Conservation (phyloP, 768 basidiomycete genomes). For the Boletus huronensis region DNA sequence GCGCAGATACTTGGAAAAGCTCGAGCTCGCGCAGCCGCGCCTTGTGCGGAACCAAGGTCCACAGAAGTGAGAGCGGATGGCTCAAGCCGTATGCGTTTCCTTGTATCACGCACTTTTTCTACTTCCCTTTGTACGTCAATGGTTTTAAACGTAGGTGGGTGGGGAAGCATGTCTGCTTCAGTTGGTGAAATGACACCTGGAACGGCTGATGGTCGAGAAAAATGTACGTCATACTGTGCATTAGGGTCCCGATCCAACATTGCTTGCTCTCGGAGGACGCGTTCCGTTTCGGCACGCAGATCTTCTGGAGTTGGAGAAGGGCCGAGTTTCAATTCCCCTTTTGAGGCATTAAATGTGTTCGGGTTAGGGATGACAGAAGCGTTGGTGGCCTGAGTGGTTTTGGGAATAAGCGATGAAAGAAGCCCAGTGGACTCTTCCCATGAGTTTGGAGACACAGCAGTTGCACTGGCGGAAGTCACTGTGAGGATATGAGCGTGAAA, state of each 20-base stretch:
- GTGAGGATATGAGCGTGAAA: conserved; percentile 22
- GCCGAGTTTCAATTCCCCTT: conserved; percentile 82
- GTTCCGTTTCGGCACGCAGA: conserved; percentile 75
- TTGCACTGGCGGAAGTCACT: conserved; percentile 73
- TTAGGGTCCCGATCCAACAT: conserved; percentile 68
- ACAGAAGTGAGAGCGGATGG: conserved; percentile 58
- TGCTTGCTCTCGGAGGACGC: conserved; percentile 76
- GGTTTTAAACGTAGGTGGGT: conserved; percentile 78
- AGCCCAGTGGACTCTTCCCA: conserved; percentile 90
- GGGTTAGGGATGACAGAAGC: conserved; percentile 50
- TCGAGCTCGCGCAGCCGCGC: conserved; percentile 47
- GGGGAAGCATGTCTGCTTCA: conserved; percentile 72
- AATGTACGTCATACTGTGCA: conserved; percentile 62
- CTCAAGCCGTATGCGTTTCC: conserved; percentile 90
- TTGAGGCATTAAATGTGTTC: conserved; percentile 70
- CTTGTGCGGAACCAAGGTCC: conserved; percentile 59
- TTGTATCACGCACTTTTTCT: conserved; percentile 79
- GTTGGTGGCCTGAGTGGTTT: conserved; percentile 42
- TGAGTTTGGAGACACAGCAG: conserved; percentile 55
- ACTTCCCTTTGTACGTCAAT: conserved; percentile 91
- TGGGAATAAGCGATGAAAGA: conserved; percentile 72
- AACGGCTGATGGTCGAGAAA: conserved; percentile 44
- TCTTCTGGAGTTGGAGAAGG: conserved; percentile 76
- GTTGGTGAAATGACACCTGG: conserved; percentile 62
- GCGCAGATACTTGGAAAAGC: conserved; percentile 91